Evolutionary conservation across 1,284 basidiomycete species (phyloP), one percentile per base, ranked within the genome.

Genomic region (Puccinia novopanici): DNA sequence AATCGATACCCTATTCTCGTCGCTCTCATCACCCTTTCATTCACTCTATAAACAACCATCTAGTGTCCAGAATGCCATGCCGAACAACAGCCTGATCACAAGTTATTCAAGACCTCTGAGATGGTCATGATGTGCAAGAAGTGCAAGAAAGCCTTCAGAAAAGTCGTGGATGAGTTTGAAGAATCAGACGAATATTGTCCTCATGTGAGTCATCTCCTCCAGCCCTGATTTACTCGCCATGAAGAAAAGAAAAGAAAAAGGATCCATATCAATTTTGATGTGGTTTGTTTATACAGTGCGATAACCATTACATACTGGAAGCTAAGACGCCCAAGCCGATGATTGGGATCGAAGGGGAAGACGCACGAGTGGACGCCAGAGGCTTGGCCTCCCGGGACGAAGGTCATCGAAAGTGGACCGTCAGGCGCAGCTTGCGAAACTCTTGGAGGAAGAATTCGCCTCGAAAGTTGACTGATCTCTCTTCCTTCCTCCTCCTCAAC

Each of bases 171-270:
- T 0, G 87, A 86, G 40, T 98, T 94, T 85, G 97, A 99, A 84
- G 94, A 97, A 85, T 93, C 93, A 83, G 96, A 99, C 85, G 96
- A 99, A 87, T 98, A 91, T 86, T 99, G 97, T 85, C 96, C 97
- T 0, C 92, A 98, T 87, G 84, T 75, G 45, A 34, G 79, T 67
- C 3, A 4, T 34, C 34, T 2, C 4, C 34, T 34, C 34, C 34
- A 34, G 4, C 34, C 4, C 34, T 34, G 34, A 34, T 4, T 15
- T 12, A 12, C 67, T 27, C 42, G 17, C 40, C 45, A 19, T 45
- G 24, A 24, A 13, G 22, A 42, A 27, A 13, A 57, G 37, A 22
- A 15, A 34, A 15, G 2, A 34, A 59, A 59, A 34, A 34, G 34
- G 34, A 34, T 34, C 2, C 34, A 1, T 34, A 34, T 34, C 34